A percentile compares a stretch with the other conserved stretches of the same genome.
Conservation (phyloP, 2,329 filamentous ascomycete species). For the Neonectria ditissima region DNA sequence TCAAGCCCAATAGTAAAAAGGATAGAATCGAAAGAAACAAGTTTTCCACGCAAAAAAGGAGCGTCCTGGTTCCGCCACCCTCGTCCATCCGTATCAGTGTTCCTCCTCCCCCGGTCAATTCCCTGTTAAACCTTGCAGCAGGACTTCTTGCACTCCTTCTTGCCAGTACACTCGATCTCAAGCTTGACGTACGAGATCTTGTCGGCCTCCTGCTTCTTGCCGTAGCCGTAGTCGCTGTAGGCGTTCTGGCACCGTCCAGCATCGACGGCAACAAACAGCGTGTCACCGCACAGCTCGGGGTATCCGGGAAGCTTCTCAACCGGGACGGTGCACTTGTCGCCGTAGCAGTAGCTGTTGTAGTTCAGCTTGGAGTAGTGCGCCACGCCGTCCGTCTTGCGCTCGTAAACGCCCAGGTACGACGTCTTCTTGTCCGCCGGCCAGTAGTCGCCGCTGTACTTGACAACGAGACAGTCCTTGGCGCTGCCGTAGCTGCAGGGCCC, state of each 20-base stretch:
- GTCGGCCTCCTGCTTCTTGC: conserved; percentile 7
- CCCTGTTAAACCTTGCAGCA: conserved; percentile 21
- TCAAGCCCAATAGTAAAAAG: not conserved
- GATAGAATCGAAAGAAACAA: not conserved
- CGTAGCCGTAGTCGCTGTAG: conserved; percentile 9
- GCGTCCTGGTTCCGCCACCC: not conserved
- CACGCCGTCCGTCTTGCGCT: conserved; percentile 1
- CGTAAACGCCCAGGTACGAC: conserved; percentile 35
- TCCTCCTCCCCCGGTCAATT: not conserved
- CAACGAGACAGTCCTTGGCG: conserved; percentile 31
- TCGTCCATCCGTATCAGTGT: not conserved
- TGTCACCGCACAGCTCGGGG: conserved; percentile 29
- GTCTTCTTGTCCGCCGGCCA: conserved; percentile 31
- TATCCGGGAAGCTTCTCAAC: conserved; percentile 33
- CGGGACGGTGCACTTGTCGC: conserved; percentile 35
- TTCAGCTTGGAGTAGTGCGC: conserved; percentile 29
- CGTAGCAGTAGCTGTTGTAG: conserved; percentile 34
- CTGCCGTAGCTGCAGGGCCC: conserved; percentile 23
- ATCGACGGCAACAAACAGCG: conserved; percentile 34
- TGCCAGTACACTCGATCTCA: conserved; percentile 17
- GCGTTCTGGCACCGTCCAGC: conserved; percentile 31
- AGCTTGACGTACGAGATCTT: conserved; percentile 19
- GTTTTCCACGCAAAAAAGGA: not conserved
- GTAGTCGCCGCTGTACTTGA: conserved; percentile 28
- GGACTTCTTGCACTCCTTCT: conserved; percentile 24